A percentile compares a stretch with the other conserved stretches of the same genome.
Conservation (phyloP, 2,329 filamentous ascomycete species). For the Botrytis fabae region DNA sequence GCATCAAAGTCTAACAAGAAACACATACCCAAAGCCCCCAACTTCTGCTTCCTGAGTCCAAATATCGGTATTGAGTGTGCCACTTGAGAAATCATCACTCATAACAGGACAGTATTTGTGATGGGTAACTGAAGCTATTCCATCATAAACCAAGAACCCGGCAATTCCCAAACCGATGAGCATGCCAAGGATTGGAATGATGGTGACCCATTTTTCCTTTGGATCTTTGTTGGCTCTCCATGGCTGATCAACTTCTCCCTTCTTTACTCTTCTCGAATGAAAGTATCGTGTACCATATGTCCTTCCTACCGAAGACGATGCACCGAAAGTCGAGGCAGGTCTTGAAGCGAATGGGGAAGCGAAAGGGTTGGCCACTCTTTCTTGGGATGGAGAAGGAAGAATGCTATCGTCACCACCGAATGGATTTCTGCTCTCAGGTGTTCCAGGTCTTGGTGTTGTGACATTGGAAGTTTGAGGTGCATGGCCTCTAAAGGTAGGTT, state of each 20-base stretch:
- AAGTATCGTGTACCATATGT: constrained; percentile 36
- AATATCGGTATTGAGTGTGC: constrained; percentile 50
- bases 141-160: constrained; percentile 74
- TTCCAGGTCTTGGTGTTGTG: constrained; percentile 43
- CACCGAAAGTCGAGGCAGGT: constrained; percentile 46
- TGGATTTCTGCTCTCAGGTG: constrained; percentile 42
- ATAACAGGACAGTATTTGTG: constrained; percentile 61
- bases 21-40: constrained; percentile 48
- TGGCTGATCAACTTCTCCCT: constrained; percentile 72
- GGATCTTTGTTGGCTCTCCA: constrained; percentile 74
- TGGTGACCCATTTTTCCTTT: constrained; percentile 83
- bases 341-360: constrained; percentile 45
- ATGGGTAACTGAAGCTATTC: constrained; percentile 67
- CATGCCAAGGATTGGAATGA: constrained; percentile 73
- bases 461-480: constrained; percentile 35
- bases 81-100: constrained; percentile 50
- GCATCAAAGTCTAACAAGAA: constrained; percentile 52
- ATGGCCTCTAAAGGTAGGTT: constrained; percentile 26
- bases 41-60: constrained; percentile 53
- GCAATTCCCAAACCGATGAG: constrained; percentile 66
- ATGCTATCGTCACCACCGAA: constrained; percentile 38
- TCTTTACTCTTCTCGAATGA: constrained; percentile 56
- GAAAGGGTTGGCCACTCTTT: constrained; percentile 35
- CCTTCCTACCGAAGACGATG: constrained; percentile 43
- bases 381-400: constrained; percentile 28